Evolutionary conservation across 805 yeast genomes (phyloP).

Genomic region (Debaryomyces hansenii): DNA sequence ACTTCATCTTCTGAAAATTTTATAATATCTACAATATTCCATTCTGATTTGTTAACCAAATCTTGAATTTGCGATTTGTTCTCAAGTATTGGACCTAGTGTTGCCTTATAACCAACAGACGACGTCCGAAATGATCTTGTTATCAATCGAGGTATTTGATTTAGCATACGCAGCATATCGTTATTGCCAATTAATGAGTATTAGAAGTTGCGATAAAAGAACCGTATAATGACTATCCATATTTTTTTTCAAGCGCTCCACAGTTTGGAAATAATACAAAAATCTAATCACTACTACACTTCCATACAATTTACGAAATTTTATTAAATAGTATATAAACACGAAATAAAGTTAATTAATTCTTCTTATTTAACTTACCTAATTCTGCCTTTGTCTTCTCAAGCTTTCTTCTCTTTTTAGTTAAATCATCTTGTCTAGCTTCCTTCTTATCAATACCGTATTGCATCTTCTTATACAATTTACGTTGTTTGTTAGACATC

Average conservation of each 20-base stretch:
- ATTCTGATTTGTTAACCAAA: constrained; percentile 11
- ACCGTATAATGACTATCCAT: too few relatives aligned
- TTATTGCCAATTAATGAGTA: too few relatives aligned
- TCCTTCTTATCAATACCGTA: constrained; percentile 84
- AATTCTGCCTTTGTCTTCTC: constrained; percentile 57
- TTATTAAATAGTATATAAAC: background rate
- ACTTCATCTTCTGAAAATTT: constrained; percentile 2
- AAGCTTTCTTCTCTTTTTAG: constrained; percentile 68
- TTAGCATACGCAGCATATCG: too few relatives aligned
- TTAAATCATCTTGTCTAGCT: constrained; percentile 65
- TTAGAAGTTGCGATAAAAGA: too few relatives aligned
- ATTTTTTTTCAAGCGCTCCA: too few relatives aligned
- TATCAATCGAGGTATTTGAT: too few relatives aligned
- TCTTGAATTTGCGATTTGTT: constrained; percentile 7
- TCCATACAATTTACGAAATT: background rate
- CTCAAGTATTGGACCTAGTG: background rate
- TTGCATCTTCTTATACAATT: constrained; percentile 92
- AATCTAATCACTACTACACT: background rate
- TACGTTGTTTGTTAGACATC: constrained; percentile 97
- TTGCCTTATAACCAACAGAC: background rate
- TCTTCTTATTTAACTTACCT: constrained; percentile 20
- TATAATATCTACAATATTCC: constrained; percentile 19
- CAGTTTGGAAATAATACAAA: too few relatives aligned
- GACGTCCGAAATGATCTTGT: background rate
- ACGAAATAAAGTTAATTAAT: background rate